Evolutionary conservation across 495 filamentous ascomycete species (phyloP), one percentile per base, ranked within the genome.

Genomic region (Aspergillus baeticus): DNA sequence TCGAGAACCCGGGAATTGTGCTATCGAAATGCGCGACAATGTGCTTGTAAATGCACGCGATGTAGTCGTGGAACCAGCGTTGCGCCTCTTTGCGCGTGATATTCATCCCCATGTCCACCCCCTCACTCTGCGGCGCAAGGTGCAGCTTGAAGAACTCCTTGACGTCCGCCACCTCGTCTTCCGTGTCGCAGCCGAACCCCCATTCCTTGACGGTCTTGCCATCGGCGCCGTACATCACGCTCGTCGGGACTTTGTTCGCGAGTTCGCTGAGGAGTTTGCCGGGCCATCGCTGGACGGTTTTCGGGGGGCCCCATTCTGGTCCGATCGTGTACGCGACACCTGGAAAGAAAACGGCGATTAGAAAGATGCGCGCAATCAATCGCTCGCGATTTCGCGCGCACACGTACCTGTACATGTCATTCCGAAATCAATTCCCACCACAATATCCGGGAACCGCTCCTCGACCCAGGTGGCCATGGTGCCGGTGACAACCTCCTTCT

Each of bases 71-170:
- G 41, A 80, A 81, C 66, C 83, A 80, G 36, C 64, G 66, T 49
- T 81, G 77, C 0, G 82, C 83, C 22, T 87, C 76, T 1, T 52
- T 51, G 17, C 72, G 63, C 6, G 64, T 68, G 26, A 79, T 66
- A 33, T 54, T 44, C 29, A 34, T 26, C 36, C 64, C 61, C 23
- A 63, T 41, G 33, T 72, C 61, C 44, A 64, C 71, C 37, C 70
- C 69, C 14, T 71, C 66, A 36, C 72, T 73, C 14, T 71, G 64
- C 22, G 73, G 67, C 31, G 84, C 81, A 17, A 87, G 72, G 55
- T 77, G 81, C 36, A 83, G 78, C 63, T 87, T 87, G 77, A 87
- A 86, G 69, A 81, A 85, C 52, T 83, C 81, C 36, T 73, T 66
- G 10, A 75, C 62, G 2, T 74, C 64, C 20, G 63, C 54, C 15